Evolutionary conservation across 208 protist genomes (phyloP), one percentile per base, ranked within the genome.

Genomic region (Ichthyophonus hoferi): DNA sequence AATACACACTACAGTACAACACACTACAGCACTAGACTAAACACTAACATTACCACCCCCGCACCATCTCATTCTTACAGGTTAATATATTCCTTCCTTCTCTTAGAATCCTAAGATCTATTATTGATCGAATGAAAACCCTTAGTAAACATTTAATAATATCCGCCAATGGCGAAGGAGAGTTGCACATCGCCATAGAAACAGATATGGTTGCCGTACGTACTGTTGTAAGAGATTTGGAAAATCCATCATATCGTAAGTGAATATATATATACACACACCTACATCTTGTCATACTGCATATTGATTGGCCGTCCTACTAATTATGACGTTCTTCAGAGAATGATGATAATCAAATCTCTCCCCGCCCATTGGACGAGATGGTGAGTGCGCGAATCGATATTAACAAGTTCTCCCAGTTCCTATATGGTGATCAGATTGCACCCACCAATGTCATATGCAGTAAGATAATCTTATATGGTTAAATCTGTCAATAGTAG

Each of bases 41-140:
- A n/a, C n/a, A n/a, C n/a, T n/a, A n/a, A n/a, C n/a, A n/a, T n/a
- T n/a, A n/a, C 50, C 50, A 7, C 50, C 24, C 50, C 50, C 50
- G 14, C 50, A 7, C 50, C 50, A 7, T 24, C 50, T 24, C 50
- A 7, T 24, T 67, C 50, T 3, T 17, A 3, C 81, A 85, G 81
- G 39, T 85, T 12, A 85, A 85, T 37, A 85, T 85, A 40, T 85
- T 17, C 40, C 81, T 85, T 14, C 81, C 81, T 14, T 58, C 38
- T 34, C 81, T 85, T 12, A 85, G 42, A 35, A 34, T 85, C 31
- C 81, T 85, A n/a, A 40, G 81, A n/a, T 7, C 17, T 58, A 85
- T 85, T 50, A 85, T 85, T 34, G 81, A 85, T 34, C 81, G 81
- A 14, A 85, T 85, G 81, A 85, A 85, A 38, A 85, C 81, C 38